Evolutionary conservation across 2,329 filamentous ascomycete genomes (phyloP).

Genomic region (Clonostachys rosea): DNA sequence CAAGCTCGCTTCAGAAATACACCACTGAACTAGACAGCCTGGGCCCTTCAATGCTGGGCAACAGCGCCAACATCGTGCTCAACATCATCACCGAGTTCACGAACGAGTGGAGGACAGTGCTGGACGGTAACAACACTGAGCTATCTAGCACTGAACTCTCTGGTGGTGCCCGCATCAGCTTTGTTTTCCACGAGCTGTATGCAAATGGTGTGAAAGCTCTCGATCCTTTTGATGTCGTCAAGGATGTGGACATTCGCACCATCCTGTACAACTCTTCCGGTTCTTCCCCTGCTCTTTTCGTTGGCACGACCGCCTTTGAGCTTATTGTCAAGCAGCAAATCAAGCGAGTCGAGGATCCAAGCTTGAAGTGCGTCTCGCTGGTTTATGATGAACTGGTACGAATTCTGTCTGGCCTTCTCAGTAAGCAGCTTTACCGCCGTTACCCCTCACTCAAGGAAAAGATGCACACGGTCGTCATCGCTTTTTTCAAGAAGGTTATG

Average conservation of each 20-base stretch:
- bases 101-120: slow-evolving; percentile 92
- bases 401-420: slow-evolving; percentile 84
- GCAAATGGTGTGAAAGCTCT: slow-evolving; percentile 96
- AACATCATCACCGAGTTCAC: slow-evolving; percentile 99
- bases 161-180: slow-evolving; percentile 95
- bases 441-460: slow-evolving; percentile 97
- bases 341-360: slow-evolving; percentile 91
- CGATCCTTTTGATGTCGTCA: slow-evolving; percentile 95
- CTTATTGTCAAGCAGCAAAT: slow-evolving; percentile 99
- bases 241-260: slow-evolving; percentile 95
- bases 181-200: slow-evolving; percentile 98
- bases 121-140: slow-evolving; percentile 96
- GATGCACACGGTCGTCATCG: slow-evolving; percentile 86
- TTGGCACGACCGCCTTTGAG: slow-evolving; percentile 97
- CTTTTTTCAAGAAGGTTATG: slow-evolving; percentile 98
- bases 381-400: slow-evolving; percentile 97
- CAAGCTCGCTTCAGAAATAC: slow-evolving; percentile 93
- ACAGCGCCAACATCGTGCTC: slow-evolving; percentile 92
- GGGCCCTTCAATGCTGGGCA: slow-evolving; percentile 91
- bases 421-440: slow-evolving; percentile 84
- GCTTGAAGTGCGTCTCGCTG: slow-evolving; percentile 92
- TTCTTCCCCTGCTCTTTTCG: slow-evolving; percentile 92
- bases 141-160: slow-evolving; percentile 92
- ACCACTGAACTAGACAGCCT: slow-evolving; percentile 73
- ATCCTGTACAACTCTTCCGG: slow-evolving; percentile 99